Evolutionary conservation across 495 filamentous ascomycete genomes (phyloP), one percentile per base, ranked within the genome.

Genomic region (Chaetomium tenue): DNA sequence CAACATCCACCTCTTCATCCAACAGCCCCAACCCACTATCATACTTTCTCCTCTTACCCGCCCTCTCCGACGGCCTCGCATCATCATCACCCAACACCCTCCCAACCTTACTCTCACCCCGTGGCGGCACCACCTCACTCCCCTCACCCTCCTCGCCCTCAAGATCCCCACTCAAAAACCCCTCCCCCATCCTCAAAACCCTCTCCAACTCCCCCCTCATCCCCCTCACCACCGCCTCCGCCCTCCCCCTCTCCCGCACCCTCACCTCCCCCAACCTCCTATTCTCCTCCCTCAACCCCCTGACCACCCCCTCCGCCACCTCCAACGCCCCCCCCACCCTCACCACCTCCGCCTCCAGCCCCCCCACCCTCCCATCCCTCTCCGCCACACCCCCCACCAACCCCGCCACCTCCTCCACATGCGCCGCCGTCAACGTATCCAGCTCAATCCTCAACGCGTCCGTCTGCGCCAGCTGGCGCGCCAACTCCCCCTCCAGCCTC

Each of bases 1-100:
- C 40, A 8, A 63, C 72, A 30, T 68, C 80, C 47, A 83, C 80
- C 50, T 87, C 87, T 61, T 89, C 86, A 23, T 87, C 82, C 70
- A 87, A 71, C 42, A 90, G 81, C 15, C 81, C 87, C 71, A 89
- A 70, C 3, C 84, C 88, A 70, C 84, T 88, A 62, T 89, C 86
- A 66, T 86, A 79, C 53, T 80, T 79, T 54, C 82, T 76, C 69
- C 75, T 74, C 73, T 80, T 81, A 68, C 61, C 72, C 13, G 69
- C 67, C 51, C 63, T 76, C 0, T 63, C 72, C 2, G 3, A 23
- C 44, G 63, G 62, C 63, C 66, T 73, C 12, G 63, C 75, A 26
- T 78, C 2, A n/a, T 66, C 70, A 0, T 63, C 79, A 33, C 75
- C 72, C 39, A 81, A 61, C 48, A 72, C 20, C 22, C 25, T 20